Conservation (phyloP, 2,329 filamentous ascomycete species). For the Xylaria sp. region DNA sequence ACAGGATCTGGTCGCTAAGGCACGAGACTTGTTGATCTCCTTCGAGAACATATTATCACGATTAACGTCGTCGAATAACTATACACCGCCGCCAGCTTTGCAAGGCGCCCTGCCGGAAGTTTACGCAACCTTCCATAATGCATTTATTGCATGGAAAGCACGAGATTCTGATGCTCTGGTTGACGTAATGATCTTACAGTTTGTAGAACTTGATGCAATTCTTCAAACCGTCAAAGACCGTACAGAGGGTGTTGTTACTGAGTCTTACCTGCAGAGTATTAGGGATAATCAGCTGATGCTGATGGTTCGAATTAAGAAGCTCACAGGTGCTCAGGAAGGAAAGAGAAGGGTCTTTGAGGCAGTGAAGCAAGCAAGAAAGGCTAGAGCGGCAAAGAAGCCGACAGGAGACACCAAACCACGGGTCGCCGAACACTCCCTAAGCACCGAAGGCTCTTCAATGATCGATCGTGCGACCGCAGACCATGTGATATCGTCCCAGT, state of each 20-base stretch:
- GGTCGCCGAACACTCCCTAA: conserved; percentile 62
- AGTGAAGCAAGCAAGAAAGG: conserved; percentile 75
- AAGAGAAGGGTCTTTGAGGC: conserved; percentile 80
- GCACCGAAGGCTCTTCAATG: conserved; percentile 51
- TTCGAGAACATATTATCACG: conserved; percentile 80
- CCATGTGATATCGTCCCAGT: conserved; percentile 54
- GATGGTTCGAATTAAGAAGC: conserved; percentile 80
- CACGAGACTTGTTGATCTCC: conserved; percentile 79
- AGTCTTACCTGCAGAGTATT: conserved; percentile 83
- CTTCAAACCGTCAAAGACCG: conserved; percentile 85
- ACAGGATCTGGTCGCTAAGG: conserved; percentile 80
- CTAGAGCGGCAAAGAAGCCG: conserved; percentile 72
- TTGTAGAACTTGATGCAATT: conserved; percentile 85
- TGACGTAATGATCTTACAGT: conserved; percentile 87
- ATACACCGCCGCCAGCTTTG: conserved; percentile 71
- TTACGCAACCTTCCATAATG: conserved; percentile 79
- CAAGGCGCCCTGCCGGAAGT: conserved; percentile 72
- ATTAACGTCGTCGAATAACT: conserved; percentile 73
- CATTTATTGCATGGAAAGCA: conserved; percentile 86
- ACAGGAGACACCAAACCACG: conserved; percentile 77
- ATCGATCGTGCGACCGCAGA: conserved; percentile 56
- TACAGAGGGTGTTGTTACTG: conserved; percentile 76
- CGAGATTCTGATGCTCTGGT: conserved; percentile 81
- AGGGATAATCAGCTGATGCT: conserved; percentile 83
- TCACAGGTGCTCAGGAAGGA: conserved; percentile 77